Percentiles rank a stretch among this genome's conserved stretches.
Evolutionary conservation across 495 filamentous ascomycete genomes (phyloP).

Genomic region (Astrothelium subdiscretum): DNA sequence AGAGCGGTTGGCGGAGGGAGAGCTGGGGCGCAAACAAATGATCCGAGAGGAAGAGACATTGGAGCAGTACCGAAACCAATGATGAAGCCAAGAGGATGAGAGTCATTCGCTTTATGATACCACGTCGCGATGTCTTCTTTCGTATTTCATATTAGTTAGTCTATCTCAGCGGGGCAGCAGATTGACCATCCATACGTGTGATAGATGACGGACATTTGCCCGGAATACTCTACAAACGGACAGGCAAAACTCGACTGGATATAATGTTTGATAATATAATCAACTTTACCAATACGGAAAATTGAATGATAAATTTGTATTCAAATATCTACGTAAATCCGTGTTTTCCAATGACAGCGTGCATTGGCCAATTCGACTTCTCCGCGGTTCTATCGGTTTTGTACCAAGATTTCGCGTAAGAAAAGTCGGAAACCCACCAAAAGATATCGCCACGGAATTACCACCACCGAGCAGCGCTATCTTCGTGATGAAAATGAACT

Average conservation of each 20-base stretch:
- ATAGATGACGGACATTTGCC: not conserved
- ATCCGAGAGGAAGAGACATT: not conserved
- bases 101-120: not conserved
- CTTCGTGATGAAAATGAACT: not conserved
- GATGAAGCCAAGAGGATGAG: not conserved
- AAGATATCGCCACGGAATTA: not conserved
- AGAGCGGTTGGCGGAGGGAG: not conserved
- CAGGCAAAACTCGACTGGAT: not conserved
- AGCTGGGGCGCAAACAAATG: not conserved
- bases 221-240: not conserved
- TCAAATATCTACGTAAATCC: no score
- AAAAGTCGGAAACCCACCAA: not conserved
- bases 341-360: no score
- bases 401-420: not conserved
- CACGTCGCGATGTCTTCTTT: not conserved
- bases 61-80: not conserved
- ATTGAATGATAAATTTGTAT: no score
- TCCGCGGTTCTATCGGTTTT: conserved; percentile 2
- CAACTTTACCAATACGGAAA: no score
- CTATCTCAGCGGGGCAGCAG: conserved; percentile 4
- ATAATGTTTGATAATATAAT: not conserved
- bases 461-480: not conserved
- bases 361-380: no score
- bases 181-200: not conserved
- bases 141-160: not conserved